These are phyloP conservation scores for Hyphodiscus sp. DNA, from an alignment of 2,329 filamentous ascomycete genomes.

Conservation along the genomic window DNA sequence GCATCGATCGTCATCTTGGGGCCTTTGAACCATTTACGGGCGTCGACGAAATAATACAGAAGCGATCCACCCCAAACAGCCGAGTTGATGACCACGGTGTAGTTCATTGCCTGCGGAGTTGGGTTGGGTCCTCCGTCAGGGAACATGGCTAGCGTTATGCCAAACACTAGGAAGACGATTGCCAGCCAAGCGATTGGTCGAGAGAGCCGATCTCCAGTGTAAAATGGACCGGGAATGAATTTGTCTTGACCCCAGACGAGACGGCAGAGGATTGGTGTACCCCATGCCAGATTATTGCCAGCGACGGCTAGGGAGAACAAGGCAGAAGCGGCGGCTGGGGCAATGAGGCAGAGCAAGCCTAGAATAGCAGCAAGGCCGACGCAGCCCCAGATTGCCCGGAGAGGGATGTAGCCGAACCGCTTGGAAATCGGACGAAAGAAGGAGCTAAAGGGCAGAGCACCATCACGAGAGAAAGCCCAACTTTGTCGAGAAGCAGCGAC, in stretches of 20 bases:
- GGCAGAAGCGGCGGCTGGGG: conserved; percentile 48
- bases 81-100: conserved; percentile 55
- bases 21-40: conserved; percentile 53
- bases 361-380: conserved; percentile 44
- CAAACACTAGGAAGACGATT: conserved; percentile 48
- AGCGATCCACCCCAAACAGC: conserved; percentile 51
- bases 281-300: conserved; percentile 56
- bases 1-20: conserved; percentile 50
- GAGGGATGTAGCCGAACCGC: conserved; percentile 49
- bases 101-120: conserved; percentile 48
- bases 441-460: conserved; percentile 51
- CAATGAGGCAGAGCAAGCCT: conserved; percentile 52
- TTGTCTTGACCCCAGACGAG: conserved; percentile 51
- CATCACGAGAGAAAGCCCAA: conserved; percentile 59
- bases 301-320: conserved; percentile 54
- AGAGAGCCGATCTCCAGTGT: conserved; percentile 46
- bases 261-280: conserved; percentile 50
- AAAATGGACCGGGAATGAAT: conserved; percentile 53
- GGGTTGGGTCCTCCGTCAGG: conserved; percentile 48
- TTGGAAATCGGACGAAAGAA: conserved; percentile 49
- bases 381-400: conserved; percentile 49
- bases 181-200: conserved; percentile 47
- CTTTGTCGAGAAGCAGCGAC: conserved; percentile 53
- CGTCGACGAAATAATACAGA: conserved; percentile 49
- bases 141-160: conserved; percentile 52